Evolutionary conservation across 2,329 filamentous ascomycete species (phyloP).

Genomic region (Penicillium digitatum): DNA sequence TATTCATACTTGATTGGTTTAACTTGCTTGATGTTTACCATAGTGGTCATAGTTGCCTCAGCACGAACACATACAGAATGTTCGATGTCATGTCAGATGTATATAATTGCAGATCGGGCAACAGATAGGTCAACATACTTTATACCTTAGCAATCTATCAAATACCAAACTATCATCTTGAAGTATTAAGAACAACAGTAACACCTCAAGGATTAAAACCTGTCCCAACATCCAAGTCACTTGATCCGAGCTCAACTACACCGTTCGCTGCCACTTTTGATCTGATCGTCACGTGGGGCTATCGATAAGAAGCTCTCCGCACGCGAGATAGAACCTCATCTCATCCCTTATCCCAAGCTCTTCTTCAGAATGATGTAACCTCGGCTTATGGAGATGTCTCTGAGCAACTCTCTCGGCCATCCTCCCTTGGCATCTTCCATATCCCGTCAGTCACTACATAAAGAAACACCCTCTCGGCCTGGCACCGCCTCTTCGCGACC

Average conservation of each 20-base stretch:
- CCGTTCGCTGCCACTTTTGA: not conserved
- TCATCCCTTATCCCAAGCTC: not conserved
- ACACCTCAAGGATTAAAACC: too few species aligned
- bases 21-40: not conserved
- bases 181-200: not conserved
- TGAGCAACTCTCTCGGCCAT: constrained; percentile 20
- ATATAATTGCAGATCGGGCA: not conserved
- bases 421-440: constrained; percentile 28
- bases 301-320: constrained; percentile 32
- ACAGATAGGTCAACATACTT: not conserved
- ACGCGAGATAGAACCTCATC: constrained; percentile 4
- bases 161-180: not conserved
- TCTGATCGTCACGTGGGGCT: constrained; percentile 8
- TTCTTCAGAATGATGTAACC: constrained; percentile 30
- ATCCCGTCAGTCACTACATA: constrained; percentile 25
- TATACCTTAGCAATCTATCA: not conserved
- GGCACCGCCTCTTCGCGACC: constrained; percentile 15
- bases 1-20: not conserved
- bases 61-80: too few species aligned
- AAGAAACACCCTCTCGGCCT: constrained; percentile 10
- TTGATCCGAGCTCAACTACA: not conserved
- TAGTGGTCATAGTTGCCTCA: not conserved
- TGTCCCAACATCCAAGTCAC: not conserved
- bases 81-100: not conserved
- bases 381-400: constrained; percentile 33